These are phyloP conservation scores for Auricularia heimuer DNA, from an alignment of 768 basidiomycete species.

Conservation along the genomic window DNA sequence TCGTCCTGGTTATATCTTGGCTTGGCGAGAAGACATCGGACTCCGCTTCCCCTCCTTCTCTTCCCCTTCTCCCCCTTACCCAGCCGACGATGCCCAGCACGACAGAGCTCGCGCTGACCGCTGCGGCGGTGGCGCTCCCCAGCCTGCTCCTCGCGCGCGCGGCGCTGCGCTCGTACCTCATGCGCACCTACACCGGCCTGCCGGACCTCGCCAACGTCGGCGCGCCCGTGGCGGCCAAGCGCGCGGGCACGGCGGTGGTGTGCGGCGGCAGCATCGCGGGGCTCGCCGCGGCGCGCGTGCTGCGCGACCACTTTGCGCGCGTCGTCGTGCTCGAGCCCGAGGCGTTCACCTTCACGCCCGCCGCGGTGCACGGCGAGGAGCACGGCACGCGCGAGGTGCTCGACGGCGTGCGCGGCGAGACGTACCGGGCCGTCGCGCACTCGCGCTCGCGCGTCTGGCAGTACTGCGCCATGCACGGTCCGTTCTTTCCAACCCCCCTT, in stretches of 20 bases:
- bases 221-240: neutral
- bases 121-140: neutral
- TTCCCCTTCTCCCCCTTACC: too few relatives aligned
- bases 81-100: too few relatives aligned
- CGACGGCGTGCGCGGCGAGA: neutral
- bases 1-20: too few relatives aligned
- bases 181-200: neutral
- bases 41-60: too few relatives aligned
- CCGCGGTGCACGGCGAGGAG: neutral
- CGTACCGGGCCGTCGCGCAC: neutral
- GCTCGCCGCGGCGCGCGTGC: conserved; percentile 11
- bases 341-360: conserved; percentile 3
- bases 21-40: too few relatives aligned
- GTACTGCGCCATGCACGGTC: neutral
- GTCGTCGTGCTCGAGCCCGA: conserved; percentile 14
- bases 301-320: conserved; percentile 11
- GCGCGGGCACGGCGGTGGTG: neutral
- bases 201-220: neutral
- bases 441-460: neutral
- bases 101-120: neutral
- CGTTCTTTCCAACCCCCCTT: neutral
- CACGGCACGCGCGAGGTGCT: neutral
- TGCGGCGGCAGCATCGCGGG: conserved; percentile 10
- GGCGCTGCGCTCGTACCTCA: neutral
- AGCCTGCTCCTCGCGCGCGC: neutral